Percentiles rank a stretch among this genome's conserved stretches.
These are phyloP conservation scores for Massospora cicadina DNA, from an alignment of 371 early-diverging fungal species.

Conservation along the genomic window DNA sequence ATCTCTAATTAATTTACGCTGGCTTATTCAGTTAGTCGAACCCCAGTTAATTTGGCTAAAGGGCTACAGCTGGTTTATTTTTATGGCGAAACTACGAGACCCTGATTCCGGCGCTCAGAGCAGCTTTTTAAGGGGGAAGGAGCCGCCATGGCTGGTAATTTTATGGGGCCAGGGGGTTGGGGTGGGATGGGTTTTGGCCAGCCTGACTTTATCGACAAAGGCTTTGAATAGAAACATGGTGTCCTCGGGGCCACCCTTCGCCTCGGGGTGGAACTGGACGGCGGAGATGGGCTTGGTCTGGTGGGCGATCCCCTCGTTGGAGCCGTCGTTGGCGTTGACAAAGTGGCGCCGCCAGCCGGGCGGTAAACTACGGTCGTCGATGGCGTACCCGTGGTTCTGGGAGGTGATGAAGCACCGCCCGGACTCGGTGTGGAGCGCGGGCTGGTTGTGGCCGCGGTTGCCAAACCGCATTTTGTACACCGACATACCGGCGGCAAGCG, in stretches of 20 bases:
- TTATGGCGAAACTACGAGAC: no score
- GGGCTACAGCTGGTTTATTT: no score
- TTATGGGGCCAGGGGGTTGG: no score
- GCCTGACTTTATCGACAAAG: conserved; percentile 29
- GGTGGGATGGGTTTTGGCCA: conserved; percentile 23
- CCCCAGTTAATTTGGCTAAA: no score
- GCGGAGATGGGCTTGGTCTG: conserved; percentile 44
- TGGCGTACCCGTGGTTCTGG: conserved; percentile 90
- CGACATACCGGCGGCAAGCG: conserved; percentile 69
- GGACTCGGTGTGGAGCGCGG: conserved; percentile 51
- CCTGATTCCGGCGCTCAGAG: no score
- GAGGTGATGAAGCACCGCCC: conserved; percentile 77
- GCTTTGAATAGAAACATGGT: conserved; percentile 73
- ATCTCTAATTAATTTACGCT: no score
- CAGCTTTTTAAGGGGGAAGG: no score
- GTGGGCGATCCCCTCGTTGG: conserved; percentile 85
- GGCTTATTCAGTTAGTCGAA: no score
- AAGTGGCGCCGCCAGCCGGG: conserved; percentile 64
- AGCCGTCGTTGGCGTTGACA: conserved; percentile 85
- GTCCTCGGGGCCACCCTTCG: conserved; percentile 87
- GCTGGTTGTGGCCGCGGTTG: conserved; percentile 95
- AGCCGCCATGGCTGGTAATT: no score
- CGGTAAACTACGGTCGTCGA: conserved; percentile 46
- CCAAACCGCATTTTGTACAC: conserved; percentile 77
- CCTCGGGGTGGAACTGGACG: conserved; percentile 95